Percentiles rank a stretch among this genome's conserved stretches.
phyloP scores from a whole-genome alignment of 1,284 basidiomycete genomes.

The Austroboletus novae-zelandiae region DNA sequence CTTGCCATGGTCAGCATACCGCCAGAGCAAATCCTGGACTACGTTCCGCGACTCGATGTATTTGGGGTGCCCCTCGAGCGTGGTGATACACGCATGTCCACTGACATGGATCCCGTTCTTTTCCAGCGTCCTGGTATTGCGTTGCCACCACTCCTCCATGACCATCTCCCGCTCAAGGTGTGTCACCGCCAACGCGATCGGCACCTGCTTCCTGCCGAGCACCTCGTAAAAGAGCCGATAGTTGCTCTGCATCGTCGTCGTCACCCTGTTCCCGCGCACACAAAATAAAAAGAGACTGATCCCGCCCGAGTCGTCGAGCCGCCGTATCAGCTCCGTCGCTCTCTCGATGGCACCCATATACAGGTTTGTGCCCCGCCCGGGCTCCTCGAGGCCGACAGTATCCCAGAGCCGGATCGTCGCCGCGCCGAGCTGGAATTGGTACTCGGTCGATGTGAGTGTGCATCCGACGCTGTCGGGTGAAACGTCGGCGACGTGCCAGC shows the following conservation, averaged over 20 bases:
- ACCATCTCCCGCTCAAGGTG: conserved; percentile 31
- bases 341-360: conserved; percentile 31
- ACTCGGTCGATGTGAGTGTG: conserved; percentile 21
- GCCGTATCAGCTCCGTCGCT: conserved; percentile 31
- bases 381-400: conserved; percentile 37
- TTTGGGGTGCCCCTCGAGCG: conserved; percentile 17
- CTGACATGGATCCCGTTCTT: conserved; percentile 12
- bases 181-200: conserved; percentile 35
- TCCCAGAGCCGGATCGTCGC: conserved; percentile 25
- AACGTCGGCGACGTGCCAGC: conserved; percentile 22
- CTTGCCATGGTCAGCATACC: conserved; percentile 21
- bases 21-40: conserved; percentile 20
- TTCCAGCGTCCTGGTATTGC: conserved; percentile 17
- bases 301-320: conserved; percentile 26
- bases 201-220: conserved; percentile 33
- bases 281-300: conserved; percentile 38
- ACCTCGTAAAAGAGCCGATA: conserved; percentile 34
- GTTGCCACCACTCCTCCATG: conserved; percentile 27
- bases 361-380: conserved; percentile 18
- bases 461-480: conserved; percentile 27
- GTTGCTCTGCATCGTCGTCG: conserved; percentile 31
- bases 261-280: conserved; percentile 34
- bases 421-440: conserved; percentile 21
- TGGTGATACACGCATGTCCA: conserved; percentile 27
- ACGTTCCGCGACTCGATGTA: conserved; percentile 21